Base-by-base conservation (phyloP, 116 monocot species). In the Zostera marina region DNA sequence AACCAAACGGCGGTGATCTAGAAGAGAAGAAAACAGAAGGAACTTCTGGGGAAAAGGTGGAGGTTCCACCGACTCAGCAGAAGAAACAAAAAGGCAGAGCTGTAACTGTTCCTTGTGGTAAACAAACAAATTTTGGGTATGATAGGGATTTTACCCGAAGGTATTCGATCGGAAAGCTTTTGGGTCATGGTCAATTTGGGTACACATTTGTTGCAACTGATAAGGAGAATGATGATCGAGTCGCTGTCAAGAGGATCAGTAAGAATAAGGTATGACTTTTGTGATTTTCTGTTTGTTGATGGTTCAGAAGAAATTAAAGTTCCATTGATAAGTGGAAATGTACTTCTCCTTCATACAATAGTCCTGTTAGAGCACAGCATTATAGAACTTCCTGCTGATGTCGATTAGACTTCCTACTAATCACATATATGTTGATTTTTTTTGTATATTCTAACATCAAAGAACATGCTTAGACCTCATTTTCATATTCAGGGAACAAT, bases 111-210 rank as follows among this genome's bases (percentile, higher is more conserved):
- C 67, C 81, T 4, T 74, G 51, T 22, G 81, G 81, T 13, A 76
- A 72, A 53, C 70, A 72, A 73, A 74, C 70, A 25, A 80, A 92
- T 62, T 94, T 94, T 32, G 93, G 93, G 8, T 94, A 84, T 47
- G 64, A 56, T 11, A 81, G 59, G 68, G 73, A 84, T 53, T 94
- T 88, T 63, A 77, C 67, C 1, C 63, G 66, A 66, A 51, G 70
- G 66, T 94, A 84, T 40, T 54, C 66, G 9, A 75, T 81, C 19
- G 93, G 93, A 46, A 88, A 79, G 71, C 71, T 94, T 6, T 70
- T 94, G 12, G 93, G 93, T 2, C 93, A 81, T 47, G 93, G 93
- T 5, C 88, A 88, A 58, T 93, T 93, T 61, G 93, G 93, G 0
- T 88, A 84, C 52, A 93, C 93, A 15, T 93, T 74, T 61, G 70